phyloP scores from a whole-genome alignment of 495 filamentous ascomycete genomes.

The Cryomyces minteri region DNA sequence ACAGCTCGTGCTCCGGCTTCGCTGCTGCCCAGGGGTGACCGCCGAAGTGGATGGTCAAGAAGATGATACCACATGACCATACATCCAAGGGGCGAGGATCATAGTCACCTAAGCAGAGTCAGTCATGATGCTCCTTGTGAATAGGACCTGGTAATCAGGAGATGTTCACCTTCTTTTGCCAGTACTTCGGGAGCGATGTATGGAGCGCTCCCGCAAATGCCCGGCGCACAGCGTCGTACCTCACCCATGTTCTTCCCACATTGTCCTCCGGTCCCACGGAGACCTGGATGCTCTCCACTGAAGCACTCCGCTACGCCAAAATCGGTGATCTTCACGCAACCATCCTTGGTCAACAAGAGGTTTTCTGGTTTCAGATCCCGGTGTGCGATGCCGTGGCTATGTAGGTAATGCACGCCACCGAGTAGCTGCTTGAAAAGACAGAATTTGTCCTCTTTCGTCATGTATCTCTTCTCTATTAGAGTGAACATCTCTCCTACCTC shows the following conservation, averaged over 20 bases:
- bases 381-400: conserved; percentile 54
- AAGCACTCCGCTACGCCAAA: conserved; percentile 69
- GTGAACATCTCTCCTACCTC: conserved; percentile 50
- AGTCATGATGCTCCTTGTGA: neutral
- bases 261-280: conserved; percentile 39
- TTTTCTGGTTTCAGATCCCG: conserved; percentile 76
- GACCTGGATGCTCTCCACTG: conserved; percentile 51
- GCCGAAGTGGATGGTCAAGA: conserved; percentile 44
- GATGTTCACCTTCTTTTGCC: conserved; percentile 31
- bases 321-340: conserved; percentile 63
- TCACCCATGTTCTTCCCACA: conserved; percentile 50
- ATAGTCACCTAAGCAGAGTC: conserved; percentile 30
- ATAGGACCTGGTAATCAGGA: conserved; percentile 1
- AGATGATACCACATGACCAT: conserved; percentile 63
- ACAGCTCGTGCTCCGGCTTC: conserved; percentile 26
- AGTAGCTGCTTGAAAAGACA: conserved; percentile 73
- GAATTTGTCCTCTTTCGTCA: conserved; percentile 37
- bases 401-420: conserved; percentile 49
- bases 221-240: conserved; percentile 44
- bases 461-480: conserved; percentile 33
- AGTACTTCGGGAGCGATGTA: conserved; percentile 69
- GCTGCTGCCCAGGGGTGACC: conserved; percentile 47
- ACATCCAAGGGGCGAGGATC: conserved; percentile 60
- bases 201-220: conserved; percentile 55
- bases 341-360: conserved; percentile 45